Conservation (phyloP, 495 filamentous ascomycete genomes). For the Wilcoxina mikolae region DNA sequence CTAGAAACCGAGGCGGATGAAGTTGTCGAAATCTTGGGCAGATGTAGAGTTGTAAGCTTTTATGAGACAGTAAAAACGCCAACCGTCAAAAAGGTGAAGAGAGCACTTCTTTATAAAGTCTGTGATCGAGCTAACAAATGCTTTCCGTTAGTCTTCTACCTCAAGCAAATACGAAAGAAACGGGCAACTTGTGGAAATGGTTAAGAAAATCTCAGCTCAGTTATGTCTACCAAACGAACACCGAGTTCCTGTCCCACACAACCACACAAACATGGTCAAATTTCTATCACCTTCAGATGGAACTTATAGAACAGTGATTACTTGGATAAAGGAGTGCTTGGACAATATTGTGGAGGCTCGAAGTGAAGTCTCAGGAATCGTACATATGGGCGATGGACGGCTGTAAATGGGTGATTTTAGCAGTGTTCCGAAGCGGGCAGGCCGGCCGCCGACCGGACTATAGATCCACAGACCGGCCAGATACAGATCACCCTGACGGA, state of each 20-base stretch:
- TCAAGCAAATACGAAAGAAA: constrained; percentile 2
- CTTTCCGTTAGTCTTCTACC: background rate
- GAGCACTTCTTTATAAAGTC: background rate
- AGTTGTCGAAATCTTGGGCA: constrained; percentile 8
- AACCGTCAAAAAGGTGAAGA: background rate
- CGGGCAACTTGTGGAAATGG: constrained; percentile 15
- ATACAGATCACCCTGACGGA: no score
- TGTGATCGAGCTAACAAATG: background rate
- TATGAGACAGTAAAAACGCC: constrained; percentile 14
- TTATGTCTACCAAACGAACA: constrained; percentile 5
- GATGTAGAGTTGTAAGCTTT: constrained; percentile 12
- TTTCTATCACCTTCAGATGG: background rate
- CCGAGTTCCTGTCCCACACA: constrained; percentile 2
- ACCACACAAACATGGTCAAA: constrained; percentile 12
- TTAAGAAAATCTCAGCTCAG: constrained; percentile 1
- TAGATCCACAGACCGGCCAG: no score
- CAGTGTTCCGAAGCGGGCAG: no score
- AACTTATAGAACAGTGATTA: background rate
- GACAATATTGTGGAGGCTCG: background rate
- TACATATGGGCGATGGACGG: no score
- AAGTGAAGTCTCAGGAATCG: no score
- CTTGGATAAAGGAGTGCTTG: background rate
- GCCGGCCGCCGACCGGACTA: no score
- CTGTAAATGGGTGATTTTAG: no score
- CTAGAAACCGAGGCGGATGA: constrained; percentile 4